A percentile compares a stretch with the other conserved stretches of the same genome.
Conservation (phyloP, 2,329 filamentous ascomycete genomes). For the Fusarium agapanthi region DNA sequence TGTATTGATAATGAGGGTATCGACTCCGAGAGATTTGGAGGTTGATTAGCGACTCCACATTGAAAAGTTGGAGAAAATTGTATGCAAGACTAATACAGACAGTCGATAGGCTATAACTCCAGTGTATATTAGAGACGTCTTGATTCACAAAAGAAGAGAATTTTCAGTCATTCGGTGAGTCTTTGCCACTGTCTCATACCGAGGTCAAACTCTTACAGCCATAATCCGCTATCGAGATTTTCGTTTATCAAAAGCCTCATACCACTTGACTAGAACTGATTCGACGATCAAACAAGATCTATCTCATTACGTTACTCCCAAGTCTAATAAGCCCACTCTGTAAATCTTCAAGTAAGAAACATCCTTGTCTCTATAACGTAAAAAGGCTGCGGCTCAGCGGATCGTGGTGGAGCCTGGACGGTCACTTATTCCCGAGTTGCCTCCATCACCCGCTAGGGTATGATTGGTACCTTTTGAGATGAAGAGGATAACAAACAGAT, state of each 20-base stretch:
- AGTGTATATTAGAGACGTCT: fast-evolving
- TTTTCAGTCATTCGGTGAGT: neutral
- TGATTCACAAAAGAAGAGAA: neutral
- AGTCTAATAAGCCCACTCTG: neutral
- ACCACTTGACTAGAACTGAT: neutral
- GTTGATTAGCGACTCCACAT: neutral
- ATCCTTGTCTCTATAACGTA: slow-evolving; percentile 24
- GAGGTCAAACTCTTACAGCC: neutral
- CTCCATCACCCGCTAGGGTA: too few species aligned
- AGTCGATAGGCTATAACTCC: fast-evolving
- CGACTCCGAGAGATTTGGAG: neutral
- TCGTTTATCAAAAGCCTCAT: neutral
- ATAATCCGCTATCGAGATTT: neutral
- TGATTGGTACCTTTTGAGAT: neutral
- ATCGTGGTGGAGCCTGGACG: neutral
- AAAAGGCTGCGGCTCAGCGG: slow-evolving; percentile 16
- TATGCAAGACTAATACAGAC: neutral
- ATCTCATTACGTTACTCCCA: slow-evolving; percentile 10
- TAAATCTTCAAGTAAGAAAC: neutral
- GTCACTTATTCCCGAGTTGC: neutral
- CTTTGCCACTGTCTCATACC: neutral
- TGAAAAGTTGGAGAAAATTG: neutral
- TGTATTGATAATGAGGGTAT: neutral
- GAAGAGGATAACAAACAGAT: fast-evolving
- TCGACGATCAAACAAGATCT: neutral